phyloP scores from a whole-genome alignment of 2,329 filamentous ascomycete species.

The Sporothrix protearum region DNA sequence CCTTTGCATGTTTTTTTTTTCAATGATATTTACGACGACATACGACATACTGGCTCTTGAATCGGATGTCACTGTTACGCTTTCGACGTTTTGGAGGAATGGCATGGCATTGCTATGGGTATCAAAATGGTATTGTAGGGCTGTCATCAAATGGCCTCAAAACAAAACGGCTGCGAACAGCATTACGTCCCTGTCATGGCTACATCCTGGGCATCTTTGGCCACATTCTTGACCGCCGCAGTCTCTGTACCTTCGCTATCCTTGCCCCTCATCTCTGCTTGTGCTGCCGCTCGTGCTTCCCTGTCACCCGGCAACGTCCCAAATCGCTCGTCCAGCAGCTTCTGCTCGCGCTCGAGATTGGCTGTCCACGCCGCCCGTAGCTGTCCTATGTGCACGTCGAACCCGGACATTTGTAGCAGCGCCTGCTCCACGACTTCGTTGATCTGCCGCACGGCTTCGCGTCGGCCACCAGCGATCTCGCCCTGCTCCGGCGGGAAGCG shows the following conservation, averaged over 20 bases:
- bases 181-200: constrained; percentile 3
- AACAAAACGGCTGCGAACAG: no score
- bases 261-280: not conserved
- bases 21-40: not conserved
- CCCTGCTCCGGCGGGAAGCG: constrained; percentile 10
- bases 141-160: not conserved
- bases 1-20: not conserved
- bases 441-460: constrained; percentile 26
- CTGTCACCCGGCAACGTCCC: constrained; percentile 15
- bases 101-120: not conserved
- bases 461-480: constrained; percentile 17
- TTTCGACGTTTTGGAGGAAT: not conserved
- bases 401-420: constrained; percentile 29
- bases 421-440: constrained; percentile 28
- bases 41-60: no score
- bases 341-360: constrained; percentile 32
- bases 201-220: not conserved
- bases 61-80: no score
- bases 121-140: not conserved
- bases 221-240: not conserved
- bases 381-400: constrained; percentile 30
- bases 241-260: not conserved
- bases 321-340: constrained; percentile 27
- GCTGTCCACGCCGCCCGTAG: constrained; percentile 27
- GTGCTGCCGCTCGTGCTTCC: not conserved